Base-by-base conservation (phyloP, 2,329 filamentous ascomycete species). In the Ceratocystis eucalypticola region DNA sequence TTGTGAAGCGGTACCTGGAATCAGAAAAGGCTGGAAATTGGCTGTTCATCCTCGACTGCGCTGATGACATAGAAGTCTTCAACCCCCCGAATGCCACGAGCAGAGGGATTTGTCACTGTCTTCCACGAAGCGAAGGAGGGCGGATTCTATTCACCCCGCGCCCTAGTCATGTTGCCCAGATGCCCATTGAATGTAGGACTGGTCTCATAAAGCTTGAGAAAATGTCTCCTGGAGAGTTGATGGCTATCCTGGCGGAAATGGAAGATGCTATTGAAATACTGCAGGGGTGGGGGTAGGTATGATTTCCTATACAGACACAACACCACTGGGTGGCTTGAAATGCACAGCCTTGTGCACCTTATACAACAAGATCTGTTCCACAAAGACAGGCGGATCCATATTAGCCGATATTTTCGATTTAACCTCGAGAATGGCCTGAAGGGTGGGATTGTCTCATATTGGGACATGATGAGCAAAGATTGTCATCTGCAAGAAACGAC, bases 31-130 rank as follows among this genome's bases (percentile, higher is more conserved):
- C 70, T 1, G 71, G 70, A 2, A 67, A 62, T 2, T 72, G 71
- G 71, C 65, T 72, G 25, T 66, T 73, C 0, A 57, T 72, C 6
- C 10, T 72, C 3, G 72, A 73, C 44, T 71, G 71, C 20, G 70
- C 70, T 6, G 70, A 73, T 50, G 70, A 72, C 33, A 57, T 25
- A 6, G 22, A 3, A 6, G n/a, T 25, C n/a, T 22, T 25, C 2
- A 20, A 25, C 3, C 15, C 10, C 64, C 5, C 44, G 65, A 33
- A 6, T 33, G 30, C 30, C 1, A 37, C 17, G 50, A 17, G 37
- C 15, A 5, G 30, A 33, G 17, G 37, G 15, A 61, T 62, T 12
- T 1, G 15, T 0, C 65, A 73, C 4, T 72, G 72, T 68, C 69
- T 78, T 4, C 76, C 74, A 0, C 61, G 61, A 0, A 70, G 65